Conservation (phyloP, 2,329 filamentous ascomycete species). For the Exutisphaerella laricina region DNA sequence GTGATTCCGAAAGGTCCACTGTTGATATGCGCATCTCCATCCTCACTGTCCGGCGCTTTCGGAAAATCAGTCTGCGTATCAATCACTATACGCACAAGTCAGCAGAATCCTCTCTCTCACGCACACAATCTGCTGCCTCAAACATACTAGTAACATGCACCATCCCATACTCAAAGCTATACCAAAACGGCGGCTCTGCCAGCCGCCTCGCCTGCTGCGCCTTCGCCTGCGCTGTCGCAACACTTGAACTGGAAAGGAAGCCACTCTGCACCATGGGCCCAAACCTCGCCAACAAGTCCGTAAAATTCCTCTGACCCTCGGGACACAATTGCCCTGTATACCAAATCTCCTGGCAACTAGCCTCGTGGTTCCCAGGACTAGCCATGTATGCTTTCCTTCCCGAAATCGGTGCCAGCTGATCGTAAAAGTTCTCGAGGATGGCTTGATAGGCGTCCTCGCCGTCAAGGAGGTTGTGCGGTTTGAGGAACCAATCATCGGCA, state of each 20-base stretch:
- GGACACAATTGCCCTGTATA: conserved; percentile 40
- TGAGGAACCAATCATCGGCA: conserved; percentile 53
- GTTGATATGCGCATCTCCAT: conserved; percentile 40
- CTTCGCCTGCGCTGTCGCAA: conserved; percentile 38
- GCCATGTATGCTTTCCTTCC: conserved; percentile 53
- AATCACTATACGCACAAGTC: conserved; percentile 50
- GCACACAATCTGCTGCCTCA: too few species aligned
- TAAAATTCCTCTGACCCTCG: conserved; percentile 55
- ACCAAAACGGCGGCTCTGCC: conserved; percentile 54
- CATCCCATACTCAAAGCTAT: conserved; percentile 57
- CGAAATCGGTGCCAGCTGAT: conserved; percentile 51
- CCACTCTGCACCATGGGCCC: conserved; percentile 48
- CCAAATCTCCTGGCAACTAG: conserved; percentile 45
- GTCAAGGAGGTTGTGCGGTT: conserved; percentile 43
- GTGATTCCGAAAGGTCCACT: conserved; percentile 47
- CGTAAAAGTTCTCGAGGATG: conserved; percentile 54
- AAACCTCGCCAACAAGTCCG: conserved; percentile 54
- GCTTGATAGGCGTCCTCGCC: conserved; percentile 51
- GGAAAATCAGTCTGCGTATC: conserved; percentile 55
- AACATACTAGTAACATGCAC: too few species aligned
- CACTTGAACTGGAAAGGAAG: conserved; percentile 46
- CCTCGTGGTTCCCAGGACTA: conserved; percentile 56
- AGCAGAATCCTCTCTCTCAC: too few species aligned
- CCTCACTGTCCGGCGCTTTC: conserved; percentile 43
- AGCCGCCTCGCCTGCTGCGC: conserved; percentile 45